Percentiles rank a stretch among this genome's conserved stretches.
phyloP scores from a whole-genome alignment of 2,329 filamentous ascomycete genomes.

The Pseudopyricularia cyperi region DNA sequence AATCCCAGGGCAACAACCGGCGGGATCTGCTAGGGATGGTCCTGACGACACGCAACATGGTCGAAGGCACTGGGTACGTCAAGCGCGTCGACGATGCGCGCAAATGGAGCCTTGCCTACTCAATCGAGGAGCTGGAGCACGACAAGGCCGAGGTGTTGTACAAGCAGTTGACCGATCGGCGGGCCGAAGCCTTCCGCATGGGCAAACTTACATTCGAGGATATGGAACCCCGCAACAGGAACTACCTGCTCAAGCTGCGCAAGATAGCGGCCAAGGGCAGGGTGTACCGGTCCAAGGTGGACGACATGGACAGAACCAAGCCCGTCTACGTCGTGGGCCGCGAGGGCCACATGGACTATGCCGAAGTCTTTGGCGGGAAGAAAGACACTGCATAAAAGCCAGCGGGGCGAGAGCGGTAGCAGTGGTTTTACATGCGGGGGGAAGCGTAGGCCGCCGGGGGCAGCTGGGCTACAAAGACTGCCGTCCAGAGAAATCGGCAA shows the following conservation, averaged over 20 bases:
- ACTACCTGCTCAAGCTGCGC: neutral
- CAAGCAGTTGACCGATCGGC: neutral
- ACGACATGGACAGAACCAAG: neutral
- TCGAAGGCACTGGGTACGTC: neutral
- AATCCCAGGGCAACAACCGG: slow-evolving; percentile 2
- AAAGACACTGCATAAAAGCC: neutral
- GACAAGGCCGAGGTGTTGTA: neutral
- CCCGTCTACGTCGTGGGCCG: neutral
- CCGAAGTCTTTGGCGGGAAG: neutral
- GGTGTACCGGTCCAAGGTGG: neutral
- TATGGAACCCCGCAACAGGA: neutral
- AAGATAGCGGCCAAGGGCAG: neutral
- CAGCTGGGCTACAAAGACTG: too few relatives aligned
- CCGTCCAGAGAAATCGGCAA: too few relatives aligned
- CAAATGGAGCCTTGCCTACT: neutral
- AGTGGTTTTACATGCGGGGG: neutral
- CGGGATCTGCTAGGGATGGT: slow-evolving; percentile 52
- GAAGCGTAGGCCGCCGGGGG: neutral
- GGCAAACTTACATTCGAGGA: too few relatives aligned
- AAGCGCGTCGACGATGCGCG: neutral
- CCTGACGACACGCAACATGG: slow-evolving; percentile 30
- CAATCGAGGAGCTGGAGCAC: neutral
- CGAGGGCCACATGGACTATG: neutral
- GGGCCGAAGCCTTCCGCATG: neutral
- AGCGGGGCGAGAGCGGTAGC: neutral